phyloP scores from a whole-genome alignment of 129 eudicot genomes.

The Tagetes erecta region DNA sequence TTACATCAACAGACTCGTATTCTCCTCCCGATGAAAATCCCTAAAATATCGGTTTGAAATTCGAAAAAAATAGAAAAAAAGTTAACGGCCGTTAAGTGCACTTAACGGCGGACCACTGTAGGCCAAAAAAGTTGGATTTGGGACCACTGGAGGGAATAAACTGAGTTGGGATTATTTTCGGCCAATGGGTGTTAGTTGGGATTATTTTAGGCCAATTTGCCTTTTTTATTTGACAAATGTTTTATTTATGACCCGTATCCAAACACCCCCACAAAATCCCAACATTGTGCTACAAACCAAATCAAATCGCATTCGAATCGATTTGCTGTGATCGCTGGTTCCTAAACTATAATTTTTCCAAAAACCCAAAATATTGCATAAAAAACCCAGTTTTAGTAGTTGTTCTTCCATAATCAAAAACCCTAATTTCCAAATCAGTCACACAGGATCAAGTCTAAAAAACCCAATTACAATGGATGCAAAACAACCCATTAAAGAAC shows the following conservation, averaged over 20 bases:
- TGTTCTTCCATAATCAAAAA: background rate
- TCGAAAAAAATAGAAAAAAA: too few species aligned
- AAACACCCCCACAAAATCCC: background rate
- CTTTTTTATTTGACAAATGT: too few species aligned
- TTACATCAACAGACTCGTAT: too few species aligned
- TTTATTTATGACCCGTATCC: background rate
- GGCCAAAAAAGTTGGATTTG: too few species aligned
- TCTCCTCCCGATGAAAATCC: too few species aligned
- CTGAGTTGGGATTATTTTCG: too few species aligned
- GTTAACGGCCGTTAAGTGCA: too few species aligned
- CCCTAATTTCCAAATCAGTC: conserved; percentile 29
- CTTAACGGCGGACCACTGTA: too few species aligned
- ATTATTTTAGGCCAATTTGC: too few species aligned
- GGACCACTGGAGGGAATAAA: too few species aligned
- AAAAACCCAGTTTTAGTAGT: background rate
- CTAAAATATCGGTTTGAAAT: too few species aligned
- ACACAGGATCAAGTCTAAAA: conserved; percentile 4
- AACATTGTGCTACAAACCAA: background rate
- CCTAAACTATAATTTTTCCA: background rate
- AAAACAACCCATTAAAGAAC: conserved; percentile 35
- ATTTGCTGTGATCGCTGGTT: conserved; percentile 10
- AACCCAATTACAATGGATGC: conserved; percentile 45
- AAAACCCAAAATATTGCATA: background rate
- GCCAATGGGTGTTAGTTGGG: too few species aligned
- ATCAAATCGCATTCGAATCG: background rate